These are phyloP conservation scores for Platanthera zijinensis DNA, from an alignment of 106 monocot genomes.

Conservation along the genomic window DNA sequence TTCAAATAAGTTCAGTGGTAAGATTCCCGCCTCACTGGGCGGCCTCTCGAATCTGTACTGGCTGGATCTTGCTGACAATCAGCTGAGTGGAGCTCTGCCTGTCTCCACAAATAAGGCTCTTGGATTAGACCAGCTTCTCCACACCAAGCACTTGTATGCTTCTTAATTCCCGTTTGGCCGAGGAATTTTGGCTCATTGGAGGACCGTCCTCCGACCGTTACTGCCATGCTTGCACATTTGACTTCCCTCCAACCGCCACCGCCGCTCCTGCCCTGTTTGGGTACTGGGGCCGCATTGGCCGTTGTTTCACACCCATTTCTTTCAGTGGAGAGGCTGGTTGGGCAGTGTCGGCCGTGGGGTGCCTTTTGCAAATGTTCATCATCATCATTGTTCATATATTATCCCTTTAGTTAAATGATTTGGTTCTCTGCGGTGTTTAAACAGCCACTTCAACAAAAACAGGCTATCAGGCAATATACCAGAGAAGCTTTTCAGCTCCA, in stretches of 20 bases:
- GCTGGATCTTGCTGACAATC: constrained; percentile 38
- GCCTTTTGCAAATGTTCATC: neutral
- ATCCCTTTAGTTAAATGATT: neutral
- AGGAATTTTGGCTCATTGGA: too few relatives aligned
- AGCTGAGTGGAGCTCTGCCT: constrained; percentile 42
- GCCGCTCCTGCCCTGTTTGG: too few relatives aligned
- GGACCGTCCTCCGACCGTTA: too few relatives aligned
- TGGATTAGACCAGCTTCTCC: constrained; percentile 41
- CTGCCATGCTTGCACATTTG: too few relatives aligned
- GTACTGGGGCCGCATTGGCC: too few relatives aligned
- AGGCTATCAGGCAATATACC: constrained; percentile 63
- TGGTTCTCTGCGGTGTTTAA: neutral
- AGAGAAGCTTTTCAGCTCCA: constrained; percentile 45
- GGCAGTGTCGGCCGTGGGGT: too few relatives aligned
- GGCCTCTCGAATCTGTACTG: constrained; percentile 19
- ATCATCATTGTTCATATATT: neutral
- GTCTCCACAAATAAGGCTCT: constrained; percentile 32
- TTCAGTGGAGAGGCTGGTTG: too few relatives aligned
- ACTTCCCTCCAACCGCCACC: too few relatives aligned
- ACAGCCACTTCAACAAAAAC: constrained; percentile 84
- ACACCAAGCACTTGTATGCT: constrained; percentile 52
- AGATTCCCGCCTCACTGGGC: constrained; percentile 19
- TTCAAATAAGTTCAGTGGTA: constrained; percentile 19
- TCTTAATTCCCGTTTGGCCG: too few relatives aligned
- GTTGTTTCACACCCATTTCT: too few relatives aligned